Evolutionary conservation across 2,329 filamentous ascomycete genomes (phyloP).

Genomic region (Harringtonia lauricola): DNA sequence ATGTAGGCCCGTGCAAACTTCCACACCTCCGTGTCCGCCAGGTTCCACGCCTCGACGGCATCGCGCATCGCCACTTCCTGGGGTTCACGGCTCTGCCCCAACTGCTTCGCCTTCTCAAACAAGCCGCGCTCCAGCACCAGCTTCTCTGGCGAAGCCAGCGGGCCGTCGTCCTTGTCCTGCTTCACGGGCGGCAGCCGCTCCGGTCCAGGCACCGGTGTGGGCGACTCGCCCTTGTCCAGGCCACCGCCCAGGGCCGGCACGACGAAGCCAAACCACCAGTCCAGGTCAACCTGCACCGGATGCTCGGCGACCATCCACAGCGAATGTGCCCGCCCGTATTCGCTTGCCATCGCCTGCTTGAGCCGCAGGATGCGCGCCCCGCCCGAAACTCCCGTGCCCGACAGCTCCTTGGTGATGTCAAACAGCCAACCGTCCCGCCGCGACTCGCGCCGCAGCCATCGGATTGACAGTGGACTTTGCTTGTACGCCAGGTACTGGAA

Average conservation of each 20-base stretch:
- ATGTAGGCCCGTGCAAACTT: constrained; percentile 59
- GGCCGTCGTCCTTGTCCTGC: constrained; percentile 35
- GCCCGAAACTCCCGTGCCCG: constrained; percentile 51
- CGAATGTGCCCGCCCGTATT: constrained; percentile 49
- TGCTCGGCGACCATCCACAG: constrained; percentile 74
- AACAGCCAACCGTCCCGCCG: constrained; percentile 70
- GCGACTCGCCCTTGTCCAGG: constrained; percentile 40
- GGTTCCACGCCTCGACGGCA: constrained; percentile 53
- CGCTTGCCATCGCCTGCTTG: constrained; percentile 70
- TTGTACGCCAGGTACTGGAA: constrained; percentile 56
- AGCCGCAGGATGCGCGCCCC: constrained; percentile 59
- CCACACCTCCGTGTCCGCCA: constrained; percentile 70
- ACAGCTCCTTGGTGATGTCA: constrained; percentile 56
- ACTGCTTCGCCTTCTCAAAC: constrained; percentile 32
- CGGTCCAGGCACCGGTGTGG: constrained; percentile 46
- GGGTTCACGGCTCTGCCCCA: constrained; percentile 29
- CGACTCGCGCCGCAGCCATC: constrained; percentile 56
- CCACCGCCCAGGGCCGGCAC: constrained; percentile 45
- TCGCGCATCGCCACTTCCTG: constrained; percentile 35
- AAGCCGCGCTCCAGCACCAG: constrained; percentile 42
- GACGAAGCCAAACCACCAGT: constrained; percentile 83
- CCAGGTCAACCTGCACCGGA: constrained; percentile 56
- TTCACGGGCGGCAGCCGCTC: constrained; percentile 42
- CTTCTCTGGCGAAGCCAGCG: constrained; percentile 39
- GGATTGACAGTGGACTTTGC: constrained; percentile 47